Base-by-base conservation (phyloP, 2,329 filamentous ascomycete species). In the Onygenales sp. region DNA sequence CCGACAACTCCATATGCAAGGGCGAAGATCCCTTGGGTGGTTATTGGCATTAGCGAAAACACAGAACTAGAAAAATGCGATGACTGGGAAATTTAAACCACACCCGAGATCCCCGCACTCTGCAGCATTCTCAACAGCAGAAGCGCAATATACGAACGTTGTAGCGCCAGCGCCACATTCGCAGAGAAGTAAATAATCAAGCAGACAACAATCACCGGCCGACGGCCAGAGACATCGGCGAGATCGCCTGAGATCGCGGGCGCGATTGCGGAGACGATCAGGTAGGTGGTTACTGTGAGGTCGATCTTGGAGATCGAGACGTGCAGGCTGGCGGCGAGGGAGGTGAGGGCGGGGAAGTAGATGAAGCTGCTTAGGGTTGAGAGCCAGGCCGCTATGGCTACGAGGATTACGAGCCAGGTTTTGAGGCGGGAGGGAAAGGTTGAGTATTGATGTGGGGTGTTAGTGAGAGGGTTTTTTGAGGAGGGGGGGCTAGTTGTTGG, bases 311-410 rank as follows among this genome's bases (percentile, higher is more conserved):
- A 50, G 21, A 45, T 21, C 61, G 52, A 70, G 57, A 55, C 69
- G 70, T 9, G 63, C 60, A 1, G 68, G 71, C 10, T 72, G 63
- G 1, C 68, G 67, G 9, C 72, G 58, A 4, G 63, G 10, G 44
- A 11, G 10, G 27, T 58, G 9, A 74, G 58, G 1, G 66, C 63
- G 2, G 71, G 69, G 52, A 69, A 69, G 57, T 72, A 72, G 46
- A 71, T 71, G 49, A 73, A 64, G 27, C 67, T 61, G 2, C 66
- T 66, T 52, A 69, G 11, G 42, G 11, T 41, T 10, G 13, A 31
- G 8, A 42, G 31, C 36, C 27, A 38, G 6, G 43, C 13, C 27
- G 43, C 43, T 8, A 46, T 13, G 6, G 43, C 32, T 13, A 46
- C 32, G 6, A 50, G 32, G 36, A 36, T 41, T 11, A 50, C 36